Base-by-base conservation (phyloP, 371 early-diverging fungal species). In the Mortierella sp. region DNA sequence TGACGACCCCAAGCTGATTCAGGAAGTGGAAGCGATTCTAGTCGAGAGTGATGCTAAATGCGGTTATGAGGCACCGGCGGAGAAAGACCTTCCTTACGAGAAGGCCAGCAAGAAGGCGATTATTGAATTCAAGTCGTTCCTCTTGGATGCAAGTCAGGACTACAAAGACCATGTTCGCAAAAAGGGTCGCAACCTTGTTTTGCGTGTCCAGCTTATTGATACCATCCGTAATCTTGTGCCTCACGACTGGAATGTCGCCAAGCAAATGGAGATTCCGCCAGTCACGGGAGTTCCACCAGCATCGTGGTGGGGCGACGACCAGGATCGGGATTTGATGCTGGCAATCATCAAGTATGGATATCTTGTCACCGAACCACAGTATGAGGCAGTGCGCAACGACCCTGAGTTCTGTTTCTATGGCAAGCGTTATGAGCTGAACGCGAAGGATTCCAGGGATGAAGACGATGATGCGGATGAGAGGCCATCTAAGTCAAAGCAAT, bases 301-400 rank as follows among this genome's bases (percentile, higher is more conserved):
- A 0, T 68, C 83, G 1, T 94, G 95, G 94, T 96, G 96, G 96
- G 91, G 92, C 9, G 81, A 84, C 3, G 70, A 84, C n/a, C 90
- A 93, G 68, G 96, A 96, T 64, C 87, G 90, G n/a, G 93, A 92
- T 71, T 62, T 96, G 27, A 62, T 94, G 64, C 76, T 94, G 38
- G 94, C 94, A 34, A 92, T 92, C 26, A 83, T 85, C 63, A 91
- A 89, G 55, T 88, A 94, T 63, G 96, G 96, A 3, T 96, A 94
- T 71, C 60, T 76, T 27, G 78, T 76, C 18, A 76, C 78, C 0
- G 78, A 76, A 42, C 88, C 89, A 54, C 89, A 92, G 72, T 89
- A 90, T 46, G 80, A 82, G 19, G 81, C 85, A 18, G 87, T 91
- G 72, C 83, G 90, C 26, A 84, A 81, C 31, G 94, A 93, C 54